Conservation (phyloP, 2,329 filamentous ascomycete species). For the Penicillium italicum region DNA sequence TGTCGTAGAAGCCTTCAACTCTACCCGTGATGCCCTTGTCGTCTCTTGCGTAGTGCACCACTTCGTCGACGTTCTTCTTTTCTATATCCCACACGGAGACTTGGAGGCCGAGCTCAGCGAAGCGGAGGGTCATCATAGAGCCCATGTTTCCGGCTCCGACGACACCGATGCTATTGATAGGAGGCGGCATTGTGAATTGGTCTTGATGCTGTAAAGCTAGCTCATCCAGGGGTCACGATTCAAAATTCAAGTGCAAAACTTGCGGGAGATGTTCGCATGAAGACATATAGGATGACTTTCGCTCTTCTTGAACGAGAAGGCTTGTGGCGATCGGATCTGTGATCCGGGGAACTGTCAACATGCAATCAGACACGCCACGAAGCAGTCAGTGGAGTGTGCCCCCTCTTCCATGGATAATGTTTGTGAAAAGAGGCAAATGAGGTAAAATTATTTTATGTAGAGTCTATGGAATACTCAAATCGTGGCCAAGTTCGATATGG, state of each 20-base stretch:
- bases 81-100: slow-evolving; percentile 41
- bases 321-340: slow-evolving; percentile 17
- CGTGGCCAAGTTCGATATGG: background rate
- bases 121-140: slow-evolving; percentile 44
- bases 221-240: background rate
- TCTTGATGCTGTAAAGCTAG: background rate
- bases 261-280: background rate
- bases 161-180: slow-evolving; percentile 39
- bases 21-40: slow-evolving; percentile 28
- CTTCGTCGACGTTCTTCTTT: slow-evolving; percentile 33
- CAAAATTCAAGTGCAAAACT: background rate
- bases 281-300: background rate
- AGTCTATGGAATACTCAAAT: background rate
- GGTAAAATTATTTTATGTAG: background rate
- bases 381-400: background rate
- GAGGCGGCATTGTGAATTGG: slow-evolving; percentile 18
- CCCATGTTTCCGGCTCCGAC: slow-evolving; percentile 44
- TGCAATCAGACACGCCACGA: slow-evolving; percentile 12
- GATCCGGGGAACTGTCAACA: slow-evolving; percentile 12
- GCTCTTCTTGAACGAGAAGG: slow-evolving; percentile 16
- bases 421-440: background rate
- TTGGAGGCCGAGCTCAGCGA: slow-evolving; percentile 38
- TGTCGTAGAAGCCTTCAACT: slow-evolving; percentile 34
- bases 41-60: slow-evolving; percentile 25
- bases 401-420: background rate